Evolutionary conservation across 2,329 filamentous ascomycete species (phyloP).

Genomic region (Clonostachys rhizophaga): DNA sequence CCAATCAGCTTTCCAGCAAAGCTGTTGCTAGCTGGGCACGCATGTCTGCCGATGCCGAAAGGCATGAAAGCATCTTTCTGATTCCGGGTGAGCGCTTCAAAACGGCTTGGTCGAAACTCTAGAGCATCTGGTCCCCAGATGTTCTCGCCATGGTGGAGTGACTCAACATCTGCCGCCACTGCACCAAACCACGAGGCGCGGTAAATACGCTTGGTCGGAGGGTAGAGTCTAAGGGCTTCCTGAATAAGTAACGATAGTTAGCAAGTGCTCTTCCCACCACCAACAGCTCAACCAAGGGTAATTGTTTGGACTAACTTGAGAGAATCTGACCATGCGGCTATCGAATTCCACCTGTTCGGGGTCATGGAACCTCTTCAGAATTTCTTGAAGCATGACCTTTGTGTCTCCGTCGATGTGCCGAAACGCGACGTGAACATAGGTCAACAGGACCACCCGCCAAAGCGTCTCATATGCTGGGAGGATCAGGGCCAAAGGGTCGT

Average conservation of each 20-base stretch:
- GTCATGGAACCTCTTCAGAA: neutral
- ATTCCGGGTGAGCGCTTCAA: neutral
- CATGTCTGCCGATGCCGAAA: neutral
- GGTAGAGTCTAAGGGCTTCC: slow-evolving; percentile 1
- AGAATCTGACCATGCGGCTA: neutral
- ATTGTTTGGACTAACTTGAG: neutral
- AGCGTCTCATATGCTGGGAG: neutral
- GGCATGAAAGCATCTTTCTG: slow-evolving; percentile 1
- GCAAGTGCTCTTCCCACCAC: neutral
- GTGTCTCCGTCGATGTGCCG: neutral
- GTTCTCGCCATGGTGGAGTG: neutral
- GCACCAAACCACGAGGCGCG: neutral
- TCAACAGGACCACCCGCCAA: neutral
- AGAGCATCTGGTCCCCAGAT: neutral
- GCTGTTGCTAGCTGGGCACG: neutral
- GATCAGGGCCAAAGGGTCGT: neutral
- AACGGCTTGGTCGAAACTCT: neutral
- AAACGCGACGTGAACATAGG: neutral
- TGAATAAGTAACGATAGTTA: neutral
- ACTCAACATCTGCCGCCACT: neutral
- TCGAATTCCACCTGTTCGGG: neutral
- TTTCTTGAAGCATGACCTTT: neutral
- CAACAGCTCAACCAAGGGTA: neutral
- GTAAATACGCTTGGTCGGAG: neutral
- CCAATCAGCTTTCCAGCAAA: neutral